Evolutionary conservation across 108 stramenopile species (phyloP), one percentile per base, ranked within the genome.

Genomic region (Nannochloropsis gaditana): DNA sequence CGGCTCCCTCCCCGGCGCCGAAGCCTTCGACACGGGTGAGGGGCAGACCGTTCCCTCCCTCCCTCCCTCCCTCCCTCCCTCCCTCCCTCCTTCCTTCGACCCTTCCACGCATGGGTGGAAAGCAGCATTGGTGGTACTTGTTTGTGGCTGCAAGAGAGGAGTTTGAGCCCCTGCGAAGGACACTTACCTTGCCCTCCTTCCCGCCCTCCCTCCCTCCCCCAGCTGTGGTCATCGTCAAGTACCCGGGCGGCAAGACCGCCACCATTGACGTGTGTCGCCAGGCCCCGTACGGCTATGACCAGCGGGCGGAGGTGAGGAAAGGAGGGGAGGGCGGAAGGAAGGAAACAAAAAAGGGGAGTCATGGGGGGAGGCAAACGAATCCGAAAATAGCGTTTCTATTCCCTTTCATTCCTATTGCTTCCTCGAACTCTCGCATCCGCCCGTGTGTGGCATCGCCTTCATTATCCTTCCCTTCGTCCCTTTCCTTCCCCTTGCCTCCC

Each of bases 201-300:
- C 47, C 47, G 0, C 47, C 15, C 15, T 15, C 47, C 47, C 47
- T 50, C 10, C 59, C 59, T 8, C 59, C 8, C 59, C 15, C 19
- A n/a, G 19, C 97, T 8, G 92, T 89, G 43, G 93, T 94, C 85
- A 92, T 97, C 82, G 94, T 96, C n/a, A 90, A 94, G 42, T 97
- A 95, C 91, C 95, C 95, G 47, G 87, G 89, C 45, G 97, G 95
- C 43, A 93, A 94, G 84, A 91, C 91, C 82, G 96, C 95, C 43
- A 95, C 95, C 92, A 94, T 96, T 84, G 97, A 97, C 92, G 97
- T 96, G 21, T 97, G 96, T 86, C 93, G 96, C 86, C 96, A 97
- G 91, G 94, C 94, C 19, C 94, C 94, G 2, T 96, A 95, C 84
- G 96, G 96, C 84, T 97, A 96, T 91, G 97, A 97, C 90, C 97